A percentile compares a stretch with the other conserved stretches of the same genome.
phyloP scores from a whole-genome alignment of 352 stramenopile species.

The Pythium rhizo-oryzae region DNA sequence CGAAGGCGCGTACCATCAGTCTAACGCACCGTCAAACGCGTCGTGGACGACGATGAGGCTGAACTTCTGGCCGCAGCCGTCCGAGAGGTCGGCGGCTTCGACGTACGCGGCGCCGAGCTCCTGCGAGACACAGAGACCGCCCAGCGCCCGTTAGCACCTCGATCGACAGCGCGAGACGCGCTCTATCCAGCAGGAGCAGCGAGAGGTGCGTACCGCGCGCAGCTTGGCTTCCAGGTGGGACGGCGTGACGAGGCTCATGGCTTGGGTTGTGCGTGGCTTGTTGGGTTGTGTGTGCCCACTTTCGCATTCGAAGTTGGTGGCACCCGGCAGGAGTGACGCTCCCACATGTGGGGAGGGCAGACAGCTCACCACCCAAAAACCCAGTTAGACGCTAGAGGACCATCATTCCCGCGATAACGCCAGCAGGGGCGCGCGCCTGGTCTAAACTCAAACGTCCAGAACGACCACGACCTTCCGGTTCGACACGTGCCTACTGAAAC shows the following conservation, averaged over 20 bases:
- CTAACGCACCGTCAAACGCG: slow-evolving; percentile 67
- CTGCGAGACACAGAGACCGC: slow-evolving; percentile 15
- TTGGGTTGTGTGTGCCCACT: slow-evolving; percentile 1
- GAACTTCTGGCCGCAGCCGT: slow-evolving; percentile 85
- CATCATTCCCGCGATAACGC: slow-evolving; percentile 1
- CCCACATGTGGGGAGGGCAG: background rate
- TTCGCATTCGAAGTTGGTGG: too few relatives aligned
- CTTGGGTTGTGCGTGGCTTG: background rate
- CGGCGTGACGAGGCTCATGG: slow-evolving; percentile 24
- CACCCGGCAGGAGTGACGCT: background rate
- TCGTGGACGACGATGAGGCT: slow-evolving; percentile 82
- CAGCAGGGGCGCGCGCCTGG: background rate
- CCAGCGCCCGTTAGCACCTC: background rate
- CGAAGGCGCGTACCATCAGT: background rate
- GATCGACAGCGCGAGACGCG: background rate
- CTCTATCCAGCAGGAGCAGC: background rate
- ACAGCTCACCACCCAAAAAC: slow-evolving; percentile 8
- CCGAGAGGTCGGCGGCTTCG: slow-evolving; percentile 77
- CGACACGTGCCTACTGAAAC: background rate
- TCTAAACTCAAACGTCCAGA: background rate
- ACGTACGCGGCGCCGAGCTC: slow-evolving; percentile 69
- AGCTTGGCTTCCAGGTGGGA: slow-evolving; percentile 28
- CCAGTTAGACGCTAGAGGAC: background rate
- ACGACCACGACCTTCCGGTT: too few relatives aligned
- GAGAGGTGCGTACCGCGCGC: slow-evolving; percentile 10